Evolutionary conservation across 2,329 filamentous ascomycete species (phyloP).

Genomic region (Neopestalotiopsis sp.): DNA sequence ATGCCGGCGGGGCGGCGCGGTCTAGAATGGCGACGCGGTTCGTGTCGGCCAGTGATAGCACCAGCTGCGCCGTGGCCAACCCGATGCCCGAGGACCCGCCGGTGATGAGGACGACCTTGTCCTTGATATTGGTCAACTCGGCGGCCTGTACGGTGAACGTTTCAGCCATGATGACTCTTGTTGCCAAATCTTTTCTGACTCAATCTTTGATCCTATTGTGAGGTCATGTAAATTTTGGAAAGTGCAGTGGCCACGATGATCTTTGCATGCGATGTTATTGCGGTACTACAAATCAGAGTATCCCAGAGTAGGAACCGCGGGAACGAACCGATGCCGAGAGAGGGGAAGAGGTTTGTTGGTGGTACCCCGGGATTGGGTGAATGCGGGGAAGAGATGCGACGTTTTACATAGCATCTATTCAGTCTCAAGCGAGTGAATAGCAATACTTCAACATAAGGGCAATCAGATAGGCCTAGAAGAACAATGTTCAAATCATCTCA

Average conservation of each 20-base stretch:
- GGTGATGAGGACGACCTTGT: conserved; percentile 59
- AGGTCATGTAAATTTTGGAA: no score
- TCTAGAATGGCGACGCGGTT: conserved; percentile 41
- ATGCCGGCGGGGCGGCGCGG: conserved; percentile 43
- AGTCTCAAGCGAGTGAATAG: no score
- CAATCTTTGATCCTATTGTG: no score
- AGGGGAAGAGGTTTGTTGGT: not conserved
- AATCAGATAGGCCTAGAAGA: no score
- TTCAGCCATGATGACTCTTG: not conserved
- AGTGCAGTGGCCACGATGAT: no score
- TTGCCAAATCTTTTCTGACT: not conserved
- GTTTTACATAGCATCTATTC: not conserved
- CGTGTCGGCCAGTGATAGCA: conserved; percentile 51
- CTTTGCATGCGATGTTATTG: no score
- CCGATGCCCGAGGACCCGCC: conserved; percentile 67
- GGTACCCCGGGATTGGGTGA: not conserved
- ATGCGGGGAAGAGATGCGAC: not conserved
- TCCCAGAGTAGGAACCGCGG: not conserved
- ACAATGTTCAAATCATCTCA: no score
- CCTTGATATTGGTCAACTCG: conserved; percentile 47
- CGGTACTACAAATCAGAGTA: no score
- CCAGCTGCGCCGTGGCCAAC: conserved; percentile 56
- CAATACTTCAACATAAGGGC: no score
- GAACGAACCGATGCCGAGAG: not conserved
- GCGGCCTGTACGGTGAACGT: conserved; percentile 48